phyloP scores from a whole-genome alignment of 129 eudicot species.

The Cynara cardunculus region DNA sequence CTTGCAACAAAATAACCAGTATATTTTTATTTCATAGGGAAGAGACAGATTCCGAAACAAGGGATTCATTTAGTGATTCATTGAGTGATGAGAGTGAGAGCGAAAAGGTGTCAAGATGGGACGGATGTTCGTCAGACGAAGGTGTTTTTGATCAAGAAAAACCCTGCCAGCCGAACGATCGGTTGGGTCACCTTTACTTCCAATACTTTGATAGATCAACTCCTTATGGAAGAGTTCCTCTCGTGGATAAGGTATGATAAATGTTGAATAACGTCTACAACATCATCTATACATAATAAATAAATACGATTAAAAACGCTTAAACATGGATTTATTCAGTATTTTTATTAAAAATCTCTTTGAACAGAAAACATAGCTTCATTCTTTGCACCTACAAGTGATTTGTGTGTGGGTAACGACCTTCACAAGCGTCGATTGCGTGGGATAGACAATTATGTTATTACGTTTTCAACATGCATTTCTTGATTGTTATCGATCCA shows the following conservation, averaged over 20 bases:
- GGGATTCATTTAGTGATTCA: conserved; percentile 87
- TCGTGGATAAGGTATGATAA: conserved; percentile 42
- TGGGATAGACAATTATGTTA: conserved; percentile 9
- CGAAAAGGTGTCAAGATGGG: conserved; percentile 86
- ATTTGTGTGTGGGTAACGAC: conserved; percentile 25
- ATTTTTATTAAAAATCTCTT: background rate
- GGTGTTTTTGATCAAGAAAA: conserved; percentile 61
- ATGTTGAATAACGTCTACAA: background rate
- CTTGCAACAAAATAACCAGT: background rate
- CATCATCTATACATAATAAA: background rate
- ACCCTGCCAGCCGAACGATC: conserved; percentile 42
- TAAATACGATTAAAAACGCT: background rate
- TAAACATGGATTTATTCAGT: background rate
- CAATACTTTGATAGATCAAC: conserved; percentile 65
- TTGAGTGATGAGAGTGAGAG: conserved; percentile 89
- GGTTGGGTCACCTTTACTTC: conserved; percentile 62
- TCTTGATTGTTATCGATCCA: conserved; percentile 6
- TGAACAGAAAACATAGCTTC: background rate
- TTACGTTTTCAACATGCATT: conserved; percentile 18
- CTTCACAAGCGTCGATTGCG: conserved; percentile 22
- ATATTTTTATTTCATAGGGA: conserved; percentile 41
- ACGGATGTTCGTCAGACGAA: conserved; percentile 84
- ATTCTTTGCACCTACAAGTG: background rate
- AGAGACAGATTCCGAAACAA: conserved; percentile 74
- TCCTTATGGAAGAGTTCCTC: conserved; percentile 78